Evolutionary conservation across 148 eudicot genomes (phyloP), one percentile per base, ranked within the genome.

Genomic region (Spergularia marina): DNA sequence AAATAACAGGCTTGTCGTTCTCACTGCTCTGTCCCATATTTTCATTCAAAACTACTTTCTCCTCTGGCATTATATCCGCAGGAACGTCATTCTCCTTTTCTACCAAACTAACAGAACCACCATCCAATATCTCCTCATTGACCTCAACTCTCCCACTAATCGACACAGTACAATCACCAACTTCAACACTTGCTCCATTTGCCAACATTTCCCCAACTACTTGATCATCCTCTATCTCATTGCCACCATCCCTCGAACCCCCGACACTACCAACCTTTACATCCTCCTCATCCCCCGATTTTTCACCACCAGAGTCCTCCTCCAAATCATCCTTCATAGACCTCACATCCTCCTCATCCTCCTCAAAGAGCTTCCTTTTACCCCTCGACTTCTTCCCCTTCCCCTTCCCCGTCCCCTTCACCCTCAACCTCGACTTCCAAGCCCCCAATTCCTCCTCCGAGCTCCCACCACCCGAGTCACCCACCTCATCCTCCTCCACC

Each of bases 361-460:
- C 90, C 49, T 84, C 65, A 79, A 85, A 83, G 44, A 92, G 91
- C 82, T 84, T 87, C 82, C 86, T 84, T 53, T 87, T 92, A 47
- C 91, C 84, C 78, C 77, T 76, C 1, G 74, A 79, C 14, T 73
- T 72, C 69, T 30, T 34, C 73, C 76, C 80, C 53, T 71, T 81
- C 53, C 68, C 74, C 60, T 80, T 70, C 75, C 34, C 70, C n/a
- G n/a, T n/a, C n/a, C n/a, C n/a, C 84, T 88, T 89, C 61, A 36
- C 17, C 65, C 97, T 91, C 83, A 91, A 63, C 83, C 98, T 90
- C 60, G 78, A 73, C 70, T 75, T 79, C 97, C 95, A 91, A 62
- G 79, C 78, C 62, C 77, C 85, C 12, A 72, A 51, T 41, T 80
- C 83, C 10, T 44, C 49, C 49, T 44, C 49, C 49, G 49, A 44